These are phyloP conservation scores for Holtermannia corniformis DNA, from an alignment of 768 basidiomycete species.

Conservation along the genomic window DNA sequence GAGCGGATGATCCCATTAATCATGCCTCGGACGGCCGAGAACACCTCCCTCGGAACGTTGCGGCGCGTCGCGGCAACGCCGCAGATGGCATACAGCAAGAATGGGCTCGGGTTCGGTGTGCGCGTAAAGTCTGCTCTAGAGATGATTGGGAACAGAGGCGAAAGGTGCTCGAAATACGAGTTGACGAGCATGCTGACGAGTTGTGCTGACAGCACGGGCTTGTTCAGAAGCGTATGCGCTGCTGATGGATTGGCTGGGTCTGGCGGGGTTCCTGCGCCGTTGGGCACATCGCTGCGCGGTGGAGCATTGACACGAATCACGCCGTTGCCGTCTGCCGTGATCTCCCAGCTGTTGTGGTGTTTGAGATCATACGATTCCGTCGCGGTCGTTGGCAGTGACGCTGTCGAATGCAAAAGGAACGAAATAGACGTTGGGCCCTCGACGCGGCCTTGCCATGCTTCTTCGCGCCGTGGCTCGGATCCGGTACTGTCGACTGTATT, in stretches of 20 bases:
- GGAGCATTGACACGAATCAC: slow-evolving; percentile 51
- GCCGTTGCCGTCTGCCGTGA: slow-evolving; percentile 74
- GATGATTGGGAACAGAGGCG: slow-evolving; percentile 80
- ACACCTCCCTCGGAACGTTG: slow-evolving; percentile 72
- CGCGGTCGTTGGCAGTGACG: slow-evolving; percentile 68
- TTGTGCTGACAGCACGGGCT: slow-evolving; percentile 27
- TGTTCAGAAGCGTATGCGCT: slow-evolving; percentile 24
- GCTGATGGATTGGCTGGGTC: slow-evolving; percentile 16
- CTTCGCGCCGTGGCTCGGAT: not conserved
- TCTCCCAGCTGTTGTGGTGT: slow-evolving; percentile 79
- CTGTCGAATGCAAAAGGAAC: slow-evolving; percentile 82
- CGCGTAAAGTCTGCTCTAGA: slow-evolving; percentile 80
- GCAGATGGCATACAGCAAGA: slow-evolving; percentile 89
- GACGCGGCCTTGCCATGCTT: not conserved
- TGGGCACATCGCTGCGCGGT: slow-evolving; percentile 12
- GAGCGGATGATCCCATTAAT: slow-evolving; percentile 79
- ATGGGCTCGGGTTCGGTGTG: slow-evolving; percentile 58
- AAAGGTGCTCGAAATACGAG: slow-evolving; percentile 76
- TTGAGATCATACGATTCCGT: slow-evolving; percentile 82
- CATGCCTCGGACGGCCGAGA: slow-evolving; percentile 76
- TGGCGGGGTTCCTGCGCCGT: slow-evolving; percentile 9
- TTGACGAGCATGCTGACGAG: slow-evolving; percentile 60
- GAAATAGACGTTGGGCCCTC: slow-evolving; percentile 76
- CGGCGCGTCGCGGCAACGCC: slow-evolving; percentile 75
- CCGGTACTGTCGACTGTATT: not conserved